phyloP scores from a whole-genome alignment of 2,329 filamentous ascomycete genomes.

The Fusarium chlamydosporum region DNA sequence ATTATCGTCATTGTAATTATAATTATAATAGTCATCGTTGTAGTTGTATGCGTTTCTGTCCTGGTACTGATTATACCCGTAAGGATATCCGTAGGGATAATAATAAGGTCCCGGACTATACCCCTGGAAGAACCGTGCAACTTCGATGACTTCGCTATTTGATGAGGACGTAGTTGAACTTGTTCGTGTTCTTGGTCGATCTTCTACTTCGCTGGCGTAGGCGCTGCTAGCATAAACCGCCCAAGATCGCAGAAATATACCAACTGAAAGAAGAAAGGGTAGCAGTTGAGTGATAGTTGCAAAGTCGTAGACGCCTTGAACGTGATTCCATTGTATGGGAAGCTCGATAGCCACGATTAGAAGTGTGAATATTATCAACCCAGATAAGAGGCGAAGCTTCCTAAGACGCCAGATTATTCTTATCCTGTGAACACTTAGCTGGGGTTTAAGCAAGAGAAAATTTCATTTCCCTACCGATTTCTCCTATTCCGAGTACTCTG shows the following conservation, averaged over 20 bases:
- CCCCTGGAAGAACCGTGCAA: constrained; percentile 3
- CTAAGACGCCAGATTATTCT: constrained; percentile 46
- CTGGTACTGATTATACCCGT: constrained; percentile 15
- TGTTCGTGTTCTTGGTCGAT: not conserved
- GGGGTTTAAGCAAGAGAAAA: not conserved
- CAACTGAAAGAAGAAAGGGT: constrained; percentile 53
- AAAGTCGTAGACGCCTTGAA: constrained; percentile 47
- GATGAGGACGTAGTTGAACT: constrained; percentile 1
- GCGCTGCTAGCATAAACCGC: constrained; percentile 40
- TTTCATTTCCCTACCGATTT: constrained; percentile 36
- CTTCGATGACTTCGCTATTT: not conserved
- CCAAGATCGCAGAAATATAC: constrained; percentile 49
- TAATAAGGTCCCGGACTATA: not conserved
- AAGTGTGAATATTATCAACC: constrained; percentile 50
- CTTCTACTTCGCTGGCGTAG: not conserved
- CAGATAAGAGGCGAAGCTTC: constrained; percentile 31
- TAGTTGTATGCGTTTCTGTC: not conserved
- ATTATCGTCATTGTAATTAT: not conserved
- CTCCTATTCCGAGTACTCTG: constrained; percentile 37
- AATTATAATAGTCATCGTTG: constrained; percentile 3
- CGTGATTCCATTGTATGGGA: constrained; percentile 54
- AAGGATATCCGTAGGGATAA: constrained; percentile 5
- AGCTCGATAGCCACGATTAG: constrained; percentile 54
- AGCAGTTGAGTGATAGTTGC: constrained; percentile 52
- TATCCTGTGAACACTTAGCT: constrained; percentile 27